Percentiles rank a stretch among this genome's conserved stretches.
These are phyloP conservation scores for Cystobasidiaceae sp. DNA, from an alignment of 1,284 basidiomycete genomes.

Conservation along the genomic window DNA sequence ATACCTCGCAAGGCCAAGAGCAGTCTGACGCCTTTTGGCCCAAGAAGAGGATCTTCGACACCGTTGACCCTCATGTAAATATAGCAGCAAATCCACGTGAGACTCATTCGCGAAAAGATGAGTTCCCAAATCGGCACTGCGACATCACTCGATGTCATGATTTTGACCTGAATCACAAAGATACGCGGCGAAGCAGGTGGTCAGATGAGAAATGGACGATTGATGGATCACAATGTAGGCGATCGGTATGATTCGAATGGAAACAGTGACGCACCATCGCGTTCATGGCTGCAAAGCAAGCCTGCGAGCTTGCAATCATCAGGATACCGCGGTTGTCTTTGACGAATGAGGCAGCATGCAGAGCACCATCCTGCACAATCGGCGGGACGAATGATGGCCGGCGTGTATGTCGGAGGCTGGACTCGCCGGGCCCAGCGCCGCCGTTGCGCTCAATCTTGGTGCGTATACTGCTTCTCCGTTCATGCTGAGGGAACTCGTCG, in stretches of 20 bases:
- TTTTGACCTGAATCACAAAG: slow-evolving; percentile 5
- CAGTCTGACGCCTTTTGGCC: slow-evolving; percentile 37
- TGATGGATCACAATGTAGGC: not conserved
- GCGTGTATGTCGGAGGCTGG: too few relatives aligned
- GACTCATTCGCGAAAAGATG: slow-evolving; percentile 39
- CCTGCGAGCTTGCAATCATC: slow-evolving; percentile 24
- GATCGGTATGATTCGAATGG: not conserved
- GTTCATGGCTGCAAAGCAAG: slow-evolving; percentile 25
- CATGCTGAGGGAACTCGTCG: slow-evolving; percentile 10
- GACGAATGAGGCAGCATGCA: not conserved
- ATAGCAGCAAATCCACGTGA: slow-evolving; percentile 33
- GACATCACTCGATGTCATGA: slow-evolving; percentile 30
- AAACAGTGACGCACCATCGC: slow-evolving; percentile 2
- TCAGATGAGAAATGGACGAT: not conserved
- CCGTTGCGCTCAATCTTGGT: slow-evolving; percentile 4
- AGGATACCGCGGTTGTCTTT: slow-evolving; percentile 23
- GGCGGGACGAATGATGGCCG: not conserved
- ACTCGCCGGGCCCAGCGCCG: not conserved
- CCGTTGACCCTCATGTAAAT: not conserved
- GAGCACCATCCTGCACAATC: not conserved
- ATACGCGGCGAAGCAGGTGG: not conserved
- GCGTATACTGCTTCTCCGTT: slow-evolving; percentile 6
- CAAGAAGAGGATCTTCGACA: slow-evolving; percentile 33
- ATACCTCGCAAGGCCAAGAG: slow-evolving; percentile 37
- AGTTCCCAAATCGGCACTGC: slow-evolving; percentile 39